Conservation (phyloP, 2,329 filamentous ascomycete species). For the Beauveria medogensis region DNA sequence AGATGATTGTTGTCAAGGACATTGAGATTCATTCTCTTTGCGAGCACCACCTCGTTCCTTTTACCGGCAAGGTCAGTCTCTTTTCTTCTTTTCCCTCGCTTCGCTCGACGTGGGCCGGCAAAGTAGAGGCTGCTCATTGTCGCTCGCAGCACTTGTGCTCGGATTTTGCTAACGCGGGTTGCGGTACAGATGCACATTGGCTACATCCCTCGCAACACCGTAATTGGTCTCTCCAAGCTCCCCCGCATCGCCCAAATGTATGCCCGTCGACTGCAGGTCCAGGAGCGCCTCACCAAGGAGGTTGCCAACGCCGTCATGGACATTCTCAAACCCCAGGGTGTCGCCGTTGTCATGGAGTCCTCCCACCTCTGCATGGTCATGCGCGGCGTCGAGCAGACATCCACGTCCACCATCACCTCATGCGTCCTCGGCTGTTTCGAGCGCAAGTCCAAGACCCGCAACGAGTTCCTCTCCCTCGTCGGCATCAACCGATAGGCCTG, state of each 20-base stretch:
- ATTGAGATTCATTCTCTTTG: conserved; percentile 93
- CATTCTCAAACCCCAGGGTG: conserved; percentile 85
- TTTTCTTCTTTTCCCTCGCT: conserved; percentile 12
- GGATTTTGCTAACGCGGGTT: background rate
- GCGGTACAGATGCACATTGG: conserved; percentile 84
- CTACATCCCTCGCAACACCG: conserved; percentile 85
- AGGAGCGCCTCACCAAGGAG: conserved; percentile 93
- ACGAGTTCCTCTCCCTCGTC: conserved; percentile 84
- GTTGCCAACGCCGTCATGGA: conserved; percentile 91
- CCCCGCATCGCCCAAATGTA: conserved; percentile 97
- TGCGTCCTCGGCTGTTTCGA: conserved; percentile 97
- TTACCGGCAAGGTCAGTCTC: conserved; percentile 70
- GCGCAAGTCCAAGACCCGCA: conserved; percentile 83
- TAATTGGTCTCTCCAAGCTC: conserved; percentile 92
- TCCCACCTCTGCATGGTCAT: conserved; percentile 98
- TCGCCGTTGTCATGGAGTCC: conserved; percentile 96
- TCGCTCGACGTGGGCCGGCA: background rate
- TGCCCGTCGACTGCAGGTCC: conserved; percentile 83
- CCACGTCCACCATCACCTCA: conserved; percentile 81
- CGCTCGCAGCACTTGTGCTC: background rate
- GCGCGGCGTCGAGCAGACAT: conserved; percentile 93
- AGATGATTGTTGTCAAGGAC: conserved; percentile 95
- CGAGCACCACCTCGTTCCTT: conserved; percentile 95
- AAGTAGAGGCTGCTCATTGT: no score
- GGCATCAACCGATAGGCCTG: conserved; percentile 41